phyloP scores from a whole-genome alignment of 179 eudicot genomes.

The Corrigiola litoralis region DNA sequence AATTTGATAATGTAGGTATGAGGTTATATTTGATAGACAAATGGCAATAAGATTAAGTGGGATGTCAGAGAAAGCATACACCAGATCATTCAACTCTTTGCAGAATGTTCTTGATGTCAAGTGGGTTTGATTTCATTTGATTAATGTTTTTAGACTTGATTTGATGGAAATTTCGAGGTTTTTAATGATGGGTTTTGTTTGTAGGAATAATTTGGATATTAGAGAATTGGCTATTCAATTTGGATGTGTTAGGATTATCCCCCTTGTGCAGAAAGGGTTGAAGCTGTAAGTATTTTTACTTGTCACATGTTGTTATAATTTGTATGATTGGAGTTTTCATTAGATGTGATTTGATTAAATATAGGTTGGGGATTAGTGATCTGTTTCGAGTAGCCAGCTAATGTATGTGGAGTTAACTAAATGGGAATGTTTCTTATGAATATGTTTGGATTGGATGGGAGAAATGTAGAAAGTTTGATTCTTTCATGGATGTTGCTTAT shows the following conservation, averaged over 20 bases:
- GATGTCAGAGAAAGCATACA: conserved; percentile 89
- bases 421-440: no score
- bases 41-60: conserved; percentile 68
- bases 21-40: conserved; percentile 67
- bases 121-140: conserved; percentile 32
- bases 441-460: no score
- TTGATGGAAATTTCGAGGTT: neutral
- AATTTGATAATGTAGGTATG: conserved; percentile 41
- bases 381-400: no score
- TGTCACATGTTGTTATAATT: neutral
- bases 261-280: conserved; percentile 71
- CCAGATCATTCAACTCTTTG: conserved; percentile 67
- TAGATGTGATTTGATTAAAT: neutral
- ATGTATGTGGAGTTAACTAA: no score
- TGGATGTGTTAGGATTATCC: conserved; percentile 89
- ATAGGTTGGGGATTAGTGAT: neutral
- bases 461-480: no score
- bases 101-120: conserved; percentile 86
- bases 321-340: neutral
- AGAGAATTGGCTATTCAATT: conserved; percentile 84
- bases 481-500: no score
- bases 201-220: conserved; percentile 79
- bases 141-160: neutral
- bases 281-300: conserved; percentile 46
- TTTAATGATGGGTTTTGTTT: neutral